Evolutionary conservation across 768 basidiomycete species (phyloP).

Genomic region (Hypsizygus marmoreus): DNA sequence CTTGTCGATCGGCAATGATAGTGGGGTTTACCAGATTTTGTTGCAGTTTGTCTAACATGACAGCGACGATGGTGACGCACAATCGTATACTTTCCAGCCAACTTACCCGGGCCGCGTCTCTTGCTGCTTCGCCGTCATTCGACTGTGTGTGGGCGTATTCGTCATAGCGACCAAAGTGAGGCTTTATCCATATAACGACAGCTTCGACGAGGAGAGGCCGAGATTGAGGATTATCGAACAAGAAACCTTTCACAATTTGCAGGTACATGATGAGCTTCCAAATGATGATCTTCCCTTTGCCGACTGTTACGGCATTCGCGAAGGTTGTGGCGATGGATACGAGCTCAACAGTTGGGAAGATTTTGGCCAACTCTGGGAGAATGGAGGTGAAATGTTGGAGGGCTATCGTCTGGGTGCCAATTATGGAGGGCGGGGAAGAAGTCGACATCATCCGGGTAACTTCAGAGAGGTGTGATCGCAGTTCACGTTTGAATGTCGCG

Average conservation of each 20-base stretch:
- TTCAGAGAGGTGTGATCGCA: constrained; percentile 73
- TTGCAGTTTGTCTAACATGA: constrained; percentile 90
- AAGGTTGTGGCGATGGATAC: constrained; percentile 87
- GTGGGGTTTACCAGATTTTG: constrained; percentile 71
- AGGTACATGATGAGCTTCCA: constrained; percentile 95
- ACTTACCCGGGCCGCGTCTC: constrained; percentile 74
- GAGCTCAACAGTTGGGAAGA: constrained; percentile 80
- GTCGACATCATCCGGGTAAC: constrained; percentile 90
- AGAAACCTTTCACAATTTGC: constrained; percentile 84
- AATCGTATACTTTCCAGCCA: constrained; percentile 94
- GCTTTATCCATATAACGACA: constrained; percentile 92
- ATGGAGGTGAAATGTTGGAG: constrained; percentile 92
- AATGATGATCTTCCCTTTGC: constrained; percentile 85
- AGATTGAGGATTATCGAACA: constrained; percentile 82
- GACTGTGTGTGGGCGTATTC: constrained; percentile 67
- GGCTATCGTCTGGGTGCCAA: constrained; percentile 94
- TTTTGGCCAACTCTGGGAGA: constrained; percentile 81
- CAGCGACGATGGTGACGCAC: constrained; percentile 84
- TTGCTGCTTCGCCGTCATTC: constrained; percentile 64
- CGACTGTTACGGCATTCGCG: constrained; percentile 75
- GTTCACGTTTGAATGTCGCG: constrained; percentile 78
- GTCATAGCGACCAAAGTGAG: constrained; percentile 90
- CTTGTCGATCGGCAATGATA: constrained; percentile 59
- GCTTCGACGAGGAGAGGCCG: constrained; percentile 82
- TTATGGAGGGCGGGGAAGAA: constrained; percentile 78